Evolutionary conservation across 2,329 filamentous ascomycete species (phyloP).

Genomic region (Nigrospora sphaerica): DNA sequence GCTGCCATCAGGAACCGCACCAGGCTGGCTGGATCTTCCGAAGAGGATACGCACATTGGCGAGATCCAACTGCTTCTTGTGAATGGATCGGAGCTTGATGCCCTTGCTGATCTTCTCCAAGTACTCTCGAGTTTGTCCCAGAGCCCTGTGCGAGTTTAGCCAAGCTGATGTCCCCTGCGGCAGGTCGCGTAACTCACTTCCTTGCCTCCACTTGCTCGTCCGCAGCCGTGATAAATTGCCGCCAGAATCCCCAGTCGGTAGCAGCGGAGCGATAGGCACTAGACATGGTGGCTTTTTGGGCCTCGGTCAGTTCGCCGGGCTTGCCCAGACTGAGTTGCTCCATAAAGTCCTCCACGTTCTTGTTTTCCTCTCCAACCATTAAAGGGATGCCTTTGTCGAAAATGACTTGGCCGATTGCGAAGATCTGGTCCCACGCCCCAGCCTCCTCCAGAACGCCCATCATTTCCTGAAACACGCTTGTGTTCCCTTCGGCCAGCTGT

Average conservation of each 20-base stretch:
- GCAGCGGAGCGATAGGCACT: slow-evolving; percentile 1
- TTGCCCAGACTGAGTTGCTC: background rate
- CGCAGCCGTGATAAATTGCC: slow-evolving; percentile 31
- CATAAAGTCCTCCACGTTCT: background rate
- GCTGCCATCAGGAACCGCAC: background rate
- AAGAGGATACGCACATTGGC: slow-evolving; percentile 7
- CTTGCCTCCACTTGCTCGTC: slow-evolving; percentile 21
- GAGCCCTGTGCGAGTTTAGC: slow-evolving; percentile 8
- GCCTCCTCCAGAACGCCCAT: slow-evolving; percentile 9
- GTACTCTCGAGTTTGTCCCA: slow-evolving; percentile 9
- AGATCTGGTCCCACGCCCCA: slow-evolving; percentile 12
- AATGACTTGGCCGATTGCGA: slow-evolving; percentile 8
- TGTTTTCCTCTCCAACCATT: slow-evolving; percentile 1
- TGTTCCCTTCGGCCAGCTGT: slow-evolving; percentile 13
- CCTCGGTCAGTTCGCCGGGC: background rate
- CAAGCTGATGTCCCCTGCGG: background rate
- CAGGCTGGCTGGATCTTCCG: background rate
- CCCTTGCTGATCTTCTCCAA: slow-evolving; percentile 8
- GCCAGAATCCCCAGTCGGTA: slow-evolving; percentile 27
- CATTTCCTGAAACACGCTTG: slow-evolving; percentile 8
- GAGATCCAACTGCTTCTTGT: slow-evolving; percentile 7
- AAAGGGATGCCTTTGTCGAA: slow-evolving; percentile 13
- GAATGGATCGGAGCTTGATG: slow-evolving; percentile 1
- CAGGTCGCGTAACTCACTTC: slow-evolving; percentile 18
- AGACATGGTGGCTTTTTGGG: background rate